Conservation (phyloP, 192 early-diverging fungal species). For the Mortierella claussenii region DNA sequence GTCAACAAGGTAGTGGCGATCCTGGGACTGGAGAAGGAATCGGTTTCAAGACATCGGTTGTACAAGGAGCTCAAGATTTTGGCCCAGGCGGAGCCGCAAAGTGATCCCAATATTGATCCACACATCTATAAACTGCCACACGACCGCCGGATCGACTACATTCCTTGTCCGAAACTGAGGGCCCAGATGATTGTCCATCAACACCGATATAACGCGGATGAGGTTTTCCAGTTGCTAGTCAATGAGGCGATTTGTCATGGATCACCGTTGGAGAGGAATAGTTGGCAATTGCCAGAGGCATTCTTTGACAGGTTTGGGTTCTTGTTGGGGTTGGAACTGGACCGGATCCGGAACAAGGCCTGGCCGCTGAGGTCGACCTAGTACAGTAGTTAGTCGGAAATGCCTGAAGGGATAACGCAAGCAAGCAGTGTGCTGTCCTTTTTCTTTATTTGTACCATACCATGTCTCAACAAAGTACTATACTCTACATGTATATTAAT, state of each 20-base stretch:
- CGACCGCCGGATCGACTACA: slow-evolving; percentile 49
- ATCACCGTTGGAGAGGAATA: slow-evolving; percentile 29
- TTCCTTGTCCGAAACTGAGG: slow-evolving; percentile 49
- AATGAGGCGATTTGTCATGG: slow-evolving; percentile 51
- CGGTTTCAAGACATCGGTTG: slow-evolving; percentile 16
- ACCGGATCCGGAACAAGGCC: slow-evolving; percentile 37
- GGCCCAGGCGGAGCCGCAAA: slow-evolving; percentile 2
- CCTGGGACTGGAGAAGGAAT: slow-evolving; percentile 15
- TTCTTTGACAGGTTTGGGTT: slow-evolving; percentile 52
- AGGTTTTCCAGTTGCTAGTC: slow-evolving; percentile 43
- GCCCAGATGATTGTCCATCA: slow-evolving; percentile 56
- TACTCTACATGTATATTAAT: no score
- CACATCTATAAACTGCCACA: slow-evolving; percentile 44
- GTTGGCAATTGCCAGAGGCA: slow-evolving; percentile 51
- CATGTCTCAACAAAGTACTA: no score
- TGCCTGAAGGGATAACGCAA: not conserved
- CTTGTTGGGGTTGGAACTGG: slow-evolving; percentile 29
- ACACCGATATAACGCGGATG: slow-evolving; percentile 29
- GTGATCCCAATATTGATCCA: slow-evolving; percentile 43
- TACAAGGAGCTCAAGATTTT: slow-evolving; percentile 22
- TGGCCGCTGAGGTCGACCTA: slow-evolving; percentile 35
- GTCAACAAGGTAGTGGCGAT: slow-evolving; percentile 5
- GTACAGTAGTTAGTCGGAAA: not conserved
- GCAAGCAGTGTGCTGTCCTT: not conserved
- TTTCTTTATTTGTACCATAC: not conserved